Conservation (phyloP, 2,329 filamentous ascomycete genomes). For the Ophiostoma sp. region DNA sequence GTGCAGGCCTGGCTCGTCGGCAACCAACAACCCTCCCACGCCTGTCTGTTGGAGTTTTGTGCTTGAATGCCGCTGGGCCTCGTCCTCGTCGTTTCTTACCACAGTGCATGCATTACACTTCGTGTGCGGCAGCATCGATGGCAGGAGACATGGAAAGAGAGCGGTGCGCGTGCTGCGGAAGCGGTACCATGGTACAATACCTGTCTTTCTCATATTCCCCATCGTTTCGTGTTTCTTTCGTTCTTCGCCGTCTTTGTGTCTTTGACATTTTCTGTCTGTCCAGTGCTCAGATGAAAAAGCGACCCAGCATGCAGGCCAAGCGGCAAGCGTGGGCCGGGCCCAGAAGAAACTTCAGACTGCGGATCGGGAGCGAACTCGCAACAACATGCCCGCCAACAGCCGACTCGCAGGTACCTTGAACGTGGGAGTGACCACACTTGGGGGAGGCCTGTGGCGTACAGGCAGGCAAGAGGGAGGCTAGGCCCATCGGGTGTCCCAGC, state of each 20-base stretch:
- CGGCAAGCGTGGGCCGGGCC: background rate
- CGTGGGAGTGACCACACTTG: background rate
- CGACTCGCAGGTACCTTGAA: slow-evolving; percentile 7
- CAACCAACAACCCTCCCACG: slow-evolving; percentile 21
- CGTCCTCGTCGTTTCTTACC: slow-evolving; percentile 3
- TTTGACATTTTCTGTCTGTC: background rate
- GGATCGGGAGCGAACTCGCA: background rate
- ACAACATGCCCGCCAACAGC: slow-evolving; percentile 10
- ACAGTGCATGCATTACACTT: no score
- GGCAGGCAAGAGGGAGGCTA: background rate
- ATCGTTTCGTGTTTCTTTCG: background rate
- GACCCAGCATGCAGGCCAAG: slow-evolving; percentile 7
- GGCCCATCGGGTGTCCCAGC: background rate
- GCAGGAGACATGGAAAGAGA: background rate
- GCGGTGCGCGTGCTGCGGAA: slow-evolving; percentile 6
- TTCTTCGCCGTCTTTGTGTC: background rate
- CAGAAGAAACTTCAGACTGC: background rate
- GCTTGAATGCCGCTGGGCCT: background rate
- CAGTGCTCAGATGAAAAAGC: background rate
- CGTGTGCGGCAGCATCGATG: background rate
- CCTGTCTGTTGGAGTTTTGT: slow-evolving; percentile 12
- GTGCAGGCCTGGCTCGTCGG: slow-evolving; percentile 18
- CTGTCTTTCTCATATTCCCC: background rate
- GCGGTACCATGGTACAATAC: slow-evolving; percentile 13
- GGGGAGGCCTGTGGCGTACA: background rate